Conservation (phyloP, 495 filamentous ascomycete genomes). For the Hypoxylon fragiforme region DNA sequence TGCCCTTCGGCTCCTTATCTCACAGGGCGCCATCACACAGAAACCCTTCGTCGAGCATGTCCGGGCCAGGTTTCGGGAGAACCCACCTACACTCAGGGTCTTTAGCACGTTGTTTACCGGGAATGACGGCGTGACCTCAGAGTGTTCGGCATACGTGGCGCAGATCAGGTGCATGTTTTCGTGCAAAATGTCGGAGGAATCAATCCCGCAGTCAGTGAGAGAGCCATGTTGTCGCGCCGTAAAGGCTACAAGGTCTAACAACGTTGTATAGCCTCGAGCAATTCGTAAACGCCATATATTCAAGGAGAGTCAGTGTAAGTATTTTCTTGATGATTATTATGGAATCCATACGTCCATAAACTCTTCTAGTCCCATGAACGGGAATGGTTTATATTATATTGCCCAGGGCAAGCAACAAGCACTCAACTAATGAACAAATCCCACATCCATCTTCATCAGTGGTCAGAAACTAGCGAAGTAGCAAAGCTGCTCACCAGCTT, state of each 20-base stretch:
- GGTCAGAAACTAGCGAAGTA: conserved; percentile 38
- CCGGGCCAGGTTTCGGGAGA: conserved; percentile 16
- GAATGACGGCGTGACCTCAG: conserved; percentile 3
- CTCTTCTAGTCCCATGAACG: no score
- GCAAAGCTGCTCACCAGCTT: conserved; percentile 41
- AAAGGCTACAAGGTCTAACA: background rate
- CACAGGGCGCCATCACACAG: conserved; percentile 27
- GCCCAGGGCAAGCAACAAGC: background rate
- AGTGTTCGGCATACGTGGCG: conserved; percentile 22
- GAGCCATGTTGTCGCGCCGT: background rate
- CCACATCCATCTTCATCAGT: conserved; percentile 25
- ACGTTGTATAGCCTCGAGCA: conserved; percentile 14
- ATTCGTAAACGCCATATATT: conserved; percentile 17
- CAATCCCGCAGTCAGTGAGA: conserved; percentile 27
- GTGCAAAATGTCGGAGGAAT: conserved; percentile 29
- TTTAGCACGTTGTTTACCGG: conserved; percentile 18
- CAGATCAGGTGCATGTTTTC: conserved; percentile 32
- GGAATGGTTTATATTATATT: no score
- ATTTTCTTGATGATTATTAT: no score
- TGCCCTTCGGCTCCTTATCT: conserved; percentile 28
- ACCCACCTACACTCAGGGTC: conserved; percentile 2
- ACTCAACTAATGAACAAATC: no score
- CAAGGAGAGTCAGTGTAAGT: conserved; percentile 2
- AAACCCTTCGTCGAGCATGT: conserved; percentile 28
- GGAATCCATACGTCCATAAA: no score